Percentiles rank a stretch among this genome's conserved stretches.
phyloP scores from a whole-genome alignment of 495 filamentous ascomycete genomes.

The Parathielavia appendiculata region DNA sequence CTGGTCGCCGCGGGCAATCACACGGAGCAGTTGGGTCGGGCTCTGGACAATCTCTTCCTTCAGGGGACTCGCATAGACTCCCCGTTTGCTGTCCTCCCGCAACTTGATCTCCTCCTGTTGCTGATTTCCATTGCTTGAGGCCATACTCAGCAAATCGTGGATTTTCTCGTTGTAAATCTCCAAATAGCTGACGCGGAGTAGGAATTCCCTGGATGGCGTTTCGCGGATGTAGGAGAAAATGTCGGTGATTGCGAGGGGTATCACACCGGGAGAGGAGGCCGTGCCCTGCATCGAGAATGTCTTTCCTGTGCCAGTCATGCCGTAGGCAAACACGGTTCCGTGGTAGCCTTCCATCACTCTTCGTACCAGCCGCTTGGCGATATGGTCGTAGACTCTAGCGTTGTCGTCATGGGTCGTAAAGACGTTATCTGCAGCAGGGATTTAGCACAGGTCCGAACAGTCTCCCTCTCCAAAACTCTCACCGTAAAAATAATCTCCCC shows the following conservation, averaged over 20 bases:
- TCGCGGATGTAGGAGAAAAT: conserved; percentile 99
- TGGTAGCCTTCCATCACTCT: conserved; percentile 99
- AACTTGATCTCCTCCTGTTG: conserved; percentile 88
- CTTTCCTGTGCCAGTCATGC: conserved; percentile 98
- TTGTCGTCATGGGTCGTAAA: conserved; percentile 91
- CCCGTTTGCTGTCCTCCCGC: conserved; percentile 89
- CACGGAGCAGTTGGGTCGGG: conserved; percentile 87
- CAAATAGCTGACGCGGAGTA: conserved; percentile 93
- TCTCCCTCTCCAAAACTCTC: conserved; percentile 26
- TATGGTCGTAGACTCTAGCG: conserved; percentile 85
- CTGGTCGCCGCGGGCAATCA: conserved; percentile 91
- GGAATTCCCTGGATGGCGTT: conserved; percentile 88
- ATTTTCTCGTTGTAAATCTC: conserved; percentile 99
- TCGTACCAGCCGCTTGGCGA: conserved; percentile 87
- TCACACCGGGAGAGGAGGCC: conserved; percentile 92
- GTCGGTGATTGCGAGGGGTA: conserved; percentile 93
- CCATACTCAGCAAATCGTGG: conserved; percentile 80
- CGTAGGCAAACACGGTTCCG: conserved; percentile 96
- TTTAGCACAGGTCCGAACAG: background rate
- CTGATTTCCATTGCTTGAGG: conserved; percentile 44
- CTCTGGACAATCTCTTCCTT: conserved; percentile 99
- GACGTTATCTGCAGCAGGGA: conserved; percentile 69
- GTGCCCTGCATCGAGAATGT: conserved; percentile 99
- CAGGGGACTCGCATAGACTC: conserved; percentile 91
- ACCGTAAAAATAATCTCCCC: conserved; percentile 92